Percentiles rank a stretch among this genome's conserved stretches.
Conservation (phyloP, 2,329 filamentous ascomycete genomes). For the Cladosporium sp. region DNA sequence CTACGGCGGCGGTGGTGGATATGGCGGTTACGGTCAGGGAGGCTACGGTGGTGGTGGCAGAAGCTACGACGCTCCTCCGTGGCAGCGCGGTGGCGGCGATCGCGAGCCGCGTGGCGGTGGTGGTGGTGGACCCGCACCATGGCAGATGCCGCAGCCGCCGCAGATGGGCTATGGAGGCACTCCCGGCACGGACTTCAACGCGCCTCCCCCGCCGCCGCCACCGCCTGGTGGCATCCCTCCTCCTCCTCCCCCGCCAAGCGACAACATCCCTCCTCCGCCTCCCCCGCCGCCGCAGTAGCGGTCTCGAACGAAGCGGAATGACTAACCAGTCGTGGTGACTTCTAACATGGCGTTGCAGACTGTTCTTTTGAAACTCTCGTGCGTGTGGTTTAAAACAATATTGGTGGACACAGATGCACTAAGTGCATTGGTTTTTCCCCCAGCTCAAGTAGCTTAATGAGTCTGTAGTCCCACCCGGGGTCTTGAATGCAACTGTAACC, state of each 20-base stretch:
- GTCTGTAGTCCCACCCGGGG: too few relatives aligned
- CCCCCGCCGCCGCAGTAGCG: conserved; percentile 50
- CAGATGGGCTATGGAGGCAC: conserved; percentile 2
- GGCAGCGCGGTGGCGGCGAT: conserved; percentile 17
- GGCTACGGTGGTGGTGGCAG: conserved; percentile 18
- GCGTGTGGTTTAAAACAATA: too few relatives aligned
- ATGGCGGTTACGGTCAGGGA: conserved; percentile 15
- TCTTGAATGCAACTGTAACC: too few relatives aligned
- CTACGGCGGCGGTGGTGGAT: conserved; percentile 11
- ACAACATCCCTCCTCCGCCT: conserved; percentile 58
- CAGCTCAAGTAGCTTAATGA: too few relatives aligned
- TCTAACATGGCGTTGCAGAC: too few relatives aligned
- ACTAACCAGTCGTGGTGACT: too few relatives aligned
- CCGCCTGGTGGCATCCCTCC: conserved; percentile 54
- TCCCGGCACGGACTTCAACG: conserved; percentile 17
- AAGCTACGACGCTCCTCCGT: conserved; percentile 15
- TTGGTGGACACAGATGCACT: too few relatives aligned
- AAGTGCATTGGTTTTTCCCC: too few relatives aligned
- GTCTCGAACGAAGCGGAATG: neutral
- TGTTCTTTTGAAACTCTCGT: too few relatives aligned
- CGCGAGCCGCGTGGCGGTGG: conserved; percentile 17
- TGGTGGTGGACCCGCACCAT: conserved; percentile 17
- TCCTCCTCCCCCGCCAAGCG: conserved; percentile 55
- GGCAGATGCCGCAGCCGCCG: conserved; percentile 12
- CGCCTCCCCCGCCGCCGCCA: conserved; percentile 41